Conservation (phyloP, 768 basidiomycete genomes). For the Russula earlei region DNA sequence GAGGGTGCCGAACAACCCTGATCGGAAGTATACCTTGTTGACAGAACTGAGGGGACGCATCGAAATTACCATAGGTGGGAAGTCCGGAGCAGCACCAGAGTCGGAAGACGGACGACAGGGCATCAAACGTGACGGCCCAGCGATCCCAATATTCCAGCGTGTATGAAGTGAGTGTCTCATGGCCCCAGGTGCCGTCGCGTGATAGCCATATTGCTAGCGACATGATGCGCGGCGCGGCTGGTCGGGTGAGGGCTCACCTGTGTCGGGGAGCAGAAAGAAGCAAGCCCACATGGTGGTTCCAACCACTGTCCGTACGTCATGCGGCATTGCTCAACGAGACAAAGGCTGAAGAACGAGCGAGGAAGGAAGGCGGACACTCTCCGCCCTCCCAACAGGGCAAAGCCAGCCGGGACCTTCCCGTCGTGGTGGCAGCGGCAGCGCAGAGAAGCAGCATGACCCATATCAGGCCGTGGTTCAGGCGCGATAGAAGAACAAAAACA, state of each 20-base stretch:
- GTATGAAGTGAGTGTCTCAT: background rate
- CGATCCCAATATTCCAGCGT: background rate
- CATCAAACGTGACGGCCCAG: slow-evolving; percentile 4
- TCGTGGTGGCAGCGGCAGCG: background rate
- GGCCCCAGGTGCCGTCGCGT: background rate
- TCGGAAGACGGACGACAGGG: background rate
- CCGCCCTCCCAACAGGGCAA: slow-evolving; percentile 1
- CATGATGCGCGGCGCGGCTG: background rate
- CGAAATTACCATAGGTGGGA: background rate
- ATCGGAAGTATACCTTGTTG: slow-evolving; percentile 5
- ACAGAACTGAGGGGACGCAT: slow-evolving; percentile 6
- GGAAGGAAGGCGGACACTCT: background rate
- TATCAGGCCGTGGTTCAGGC: background rate
- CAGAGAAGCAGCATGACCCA: background rate
- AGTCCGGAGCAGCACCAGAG: background rate
- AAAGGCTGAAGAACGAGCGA: background rate
- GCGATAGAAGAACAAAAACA: background rate
- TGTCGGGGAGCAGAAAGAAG: background rate
- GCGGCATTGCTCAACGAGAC: background rate
- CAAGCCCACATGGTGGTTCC: background rate
- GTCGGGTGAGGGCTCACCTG: too few relatives aligned
- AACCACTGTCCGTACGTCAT: background rate
- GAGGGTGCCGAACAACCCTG: slow-evolving; percentile 4
- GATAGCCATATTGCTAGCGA: background rate
- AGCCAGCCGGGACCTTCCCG: background rate